Conservation (phyloP, 441 rosid genomes). For the Brassica hybrid region DNA sequence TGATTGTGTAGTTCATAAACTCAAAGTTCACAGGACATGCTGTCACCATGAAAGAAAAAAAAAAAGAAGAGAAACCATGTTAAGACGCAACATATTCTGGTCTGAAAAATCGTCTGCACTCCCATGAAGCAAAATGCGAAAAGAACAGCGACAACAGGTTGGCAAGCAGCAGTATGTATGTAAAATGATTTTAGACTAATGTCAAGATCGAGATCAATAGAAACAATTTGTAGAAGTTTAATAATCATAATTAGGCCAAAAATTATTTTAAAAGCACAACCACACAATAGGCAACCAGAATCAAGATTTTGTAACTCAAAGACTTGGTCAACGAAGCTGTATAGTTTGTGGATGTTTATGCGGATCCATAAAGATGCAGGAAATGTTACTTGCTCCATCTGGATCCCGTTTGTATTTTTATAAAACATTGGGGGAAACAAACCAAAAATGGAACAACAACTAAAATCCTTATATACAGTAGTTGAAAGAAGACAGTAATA, state of each 20-base stretch:
- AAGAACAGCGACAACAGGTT: background rate
- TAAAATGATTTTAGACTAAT: background rate
- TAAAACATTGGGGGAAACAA: too few species aligned
- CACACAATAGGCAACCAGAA: background rate
- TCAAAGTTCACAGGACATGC: slow-evolving; percentile 55
- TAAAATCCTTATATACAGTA: too few species aligned
- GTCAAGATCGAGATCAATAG: background rate
- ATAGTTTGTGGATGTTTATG: background rate
- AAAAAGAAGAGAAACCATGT: slow-evolving; percentile 5
- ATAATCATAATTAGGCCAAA: too few species aligned
- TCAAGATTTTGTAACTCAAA: background rate
- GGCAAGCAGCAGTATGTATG: background rate
- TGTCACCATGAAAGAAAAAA: slow-evolving; percentile 5
- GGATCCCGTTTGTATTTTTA: background rate
- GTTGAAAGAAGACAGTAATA: too few species aligned
- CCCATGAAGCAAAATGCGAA: background rate
- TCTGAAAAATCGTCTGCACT: background rate
- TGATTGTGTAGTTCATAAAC: slow-evolving; percentile 45
- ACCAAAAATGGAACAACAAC: too few species aligned
- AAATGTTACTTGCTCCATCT: background rate
- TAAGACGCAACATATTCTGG: background rate
- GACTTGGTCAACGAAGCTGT: background rate
- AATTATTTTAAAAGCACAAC: background rate
- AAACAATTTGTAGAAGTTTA: too few species aligned
- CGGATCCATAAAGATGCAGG: too few species aligned